Base-by-base conservation (phyloP, 176 grass and related monocot genomes). In the Thinopyrum elongatum region DNA sequence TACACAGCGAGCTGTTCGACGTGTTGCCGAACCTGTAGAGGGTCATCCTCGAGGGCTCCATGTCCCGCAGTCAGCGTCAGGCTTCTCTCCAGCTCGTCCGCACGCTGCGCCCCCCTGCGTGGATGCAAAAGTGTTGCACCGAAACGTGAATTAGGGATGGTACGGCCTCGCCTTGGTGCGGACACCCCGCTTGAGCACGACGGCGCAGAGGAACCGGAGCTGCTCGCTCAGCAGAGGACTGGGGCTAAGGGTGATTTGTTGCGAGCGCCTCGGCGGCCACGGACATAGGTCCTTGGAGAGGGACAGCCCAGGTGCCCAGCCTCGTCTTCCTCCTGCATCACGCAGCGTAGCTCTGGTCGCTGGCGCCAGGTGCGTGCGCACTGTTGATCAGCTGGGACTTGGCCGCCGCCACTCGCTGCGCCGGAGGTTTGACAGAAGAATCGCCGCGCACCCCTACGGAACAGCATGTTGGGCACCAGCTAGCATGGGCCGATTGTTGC, bases 1-100 rank as follows among this genome's bases (percentile, higher is more conserved):
- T 94, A 94, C 92, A 94, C 19, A 94, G 57, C 57, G 89, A 94
- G 89, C 92, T 94, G 55, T 89, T 94, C 5, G 92, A 94, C 1
- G 89, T 94, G 59, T 94, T 94, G 12, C 89, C 92, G 81, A 94
- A 94, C 23, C 89, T 33, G 77, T 89, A 82, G 0, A 94, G 92
- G 57, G 92, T 94, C 89, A 94, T 94, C 84, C 92, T 7, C 1
- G 89, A 94, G 22, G 92, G 92, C 81, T 94, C 92, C 92, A 94
- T 94, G 89, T 94, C 77, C 89, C 89, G 35, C 63, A 22, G 44
- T 87, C n/a, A 94, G 72, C 0, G 30, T 42, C 0, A 91, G 84
- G 81, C 81, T 89, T 10, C 53, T 71, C 87, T 94, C 92, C 30
- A 94, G 70, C 80, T 87, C 92, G 64, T 94, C 92, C 21, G 84